Conservation (phyloP, 768 basidiomycete genomes). For the Paxillus involutus region DNA sequence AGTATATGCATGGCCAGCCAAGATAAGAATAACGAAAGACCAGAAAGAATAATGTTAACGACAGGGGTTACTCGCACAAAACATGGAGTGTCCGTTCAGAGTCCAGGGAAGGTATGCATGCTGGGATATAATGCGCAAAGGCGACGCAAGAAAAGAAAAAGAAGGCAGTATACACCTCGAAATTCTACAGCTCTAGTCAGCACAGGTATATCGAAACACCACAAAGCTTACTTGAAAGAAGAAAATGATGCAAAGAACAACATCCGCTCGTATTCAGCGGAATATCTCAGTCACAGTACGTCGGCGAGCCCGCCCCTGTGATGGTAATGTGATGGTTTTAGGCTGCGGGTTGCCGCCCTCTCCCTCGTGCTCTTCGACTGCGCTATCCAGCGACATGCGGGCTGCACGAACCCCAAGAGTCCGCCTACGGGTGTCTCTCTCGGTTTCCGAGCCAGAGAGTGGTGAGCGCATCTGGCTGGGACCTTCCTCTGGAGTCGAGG, state of each 20-base stretch:
- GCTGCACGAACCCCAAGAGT: slow-evolving; percentile 39
- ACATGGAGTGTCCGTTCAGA: slow-evolving; percentile 15
- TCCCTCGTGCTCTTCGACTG: slow-evolving; percentile 27
- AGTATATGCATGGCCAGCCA: slow-evolving; percentile 29
- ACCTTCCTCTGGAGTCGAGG: slow-evolving; percentile 26
- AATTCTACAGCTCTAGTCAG: slow-evolving; percentile 6
- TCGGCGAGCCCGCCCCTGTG: slow-evolving; percentile 41
- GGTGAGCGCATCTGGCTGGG: slow-evolving; percentile 28
- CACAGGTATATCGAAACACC: background rate
- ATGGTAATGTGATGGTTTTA: slow-evolving; percentile 34
- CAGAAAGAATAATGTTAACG: slow-evolving; percentile 31
- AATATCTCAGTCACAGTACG: slow-evolving; percentile 55
- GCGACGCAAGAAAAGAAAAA: slow-evolving; percentile 2
- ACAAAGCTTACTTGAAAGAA: slow-evolving; percentile 15
- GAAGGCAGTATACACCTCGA: slow-evolving; percentile 22
- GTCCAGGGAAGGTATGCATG: slow-evolving; percentile 20
- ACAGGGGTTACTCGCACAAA: slow-evolving; percentile 21
- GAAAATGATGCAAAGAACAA: slow-evolving; percentile 12
- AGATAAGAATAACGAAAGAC: slow-evolving; percentile 20
- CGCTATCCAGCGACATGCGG: slow-evolving; percentile 46
- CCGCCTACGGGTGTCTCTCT: slow-evolving; percentile 41
- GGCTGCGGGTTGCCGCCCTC: slow-evolving; percentile 35
- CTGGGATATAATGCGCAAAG: slow-evolving; percentile 25
- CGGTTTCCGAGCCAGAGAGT: slow-evolving; percentile 51
- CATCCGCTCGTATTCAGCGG: slow-evolving; percentile 14